Percentiles rank a stretch among this genome's conserved stretches.
Conservation (phyloP, 2,329 filamentous ascomycete genomes). For the Erysiphe neolycopersici region DNA sequence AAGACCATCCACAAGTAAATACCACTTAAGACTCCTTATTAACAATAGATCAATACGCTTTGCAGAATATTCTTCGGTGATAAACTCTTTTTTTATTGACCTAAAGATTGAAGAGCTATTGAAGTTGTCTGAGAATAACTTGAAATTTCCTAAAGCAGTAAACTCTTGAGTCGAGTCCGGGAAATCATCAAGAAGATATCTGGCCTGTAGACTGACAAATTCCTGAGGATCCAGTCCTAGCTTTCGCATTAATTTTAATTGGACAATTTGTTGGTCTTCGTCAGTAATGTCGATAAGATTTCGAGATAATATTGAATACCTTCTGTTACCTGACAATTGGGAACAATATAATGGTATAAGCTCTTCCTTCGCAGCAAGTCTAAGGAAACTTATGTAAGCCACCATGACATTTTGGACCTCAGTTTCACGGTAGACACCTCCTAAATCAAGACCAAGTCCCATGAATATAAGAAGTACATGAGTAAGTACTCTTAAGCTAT, state of each 20-base stretch:
- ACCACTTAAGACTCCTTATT: conserved; percentile 66
- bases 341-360: conserved; percentile 74
- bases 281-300: conserved; percentile 52
- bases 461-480: conserved; percentile 47
- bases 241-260: conserved; percentile 49
- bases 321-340: conserved; percentile 36
- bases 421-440: conserved; percentile 15
- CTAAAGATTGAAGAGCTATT: conserved; percentile 25
- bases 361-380: conserved; percentile 44
- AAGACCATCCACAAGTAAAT: conserved; percentile 43
- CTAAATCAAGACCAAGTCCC: conserved; percentile 23
- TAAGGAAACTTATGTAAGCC: conserved; percentile 57
- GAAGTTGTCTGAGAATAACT: conserved; percentile 19
- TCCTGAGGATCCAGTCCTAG: conserved; percentile 44
- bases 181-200: conserved; percentile 24
- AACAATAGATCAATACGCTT: conserved; percentile 39
- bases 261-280: conserved; percentile 32
- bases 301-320: conserved; percentile 44
- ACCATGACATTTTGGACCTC: conserved; percentile 45
- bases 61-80: conserved; percentile 36
- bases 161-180: conserved; percentile 10
- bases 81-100: conserved; percentile 42
- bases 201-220: conserved; percentile 45
- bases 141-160: conserved; percentile 21
- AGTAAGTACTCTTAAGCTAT: conserved; percentile 39